phyloP scores from a whole-genome alignment of 2,329 filamentous ascomycete species.

The Diplodia mutila region DNA sequence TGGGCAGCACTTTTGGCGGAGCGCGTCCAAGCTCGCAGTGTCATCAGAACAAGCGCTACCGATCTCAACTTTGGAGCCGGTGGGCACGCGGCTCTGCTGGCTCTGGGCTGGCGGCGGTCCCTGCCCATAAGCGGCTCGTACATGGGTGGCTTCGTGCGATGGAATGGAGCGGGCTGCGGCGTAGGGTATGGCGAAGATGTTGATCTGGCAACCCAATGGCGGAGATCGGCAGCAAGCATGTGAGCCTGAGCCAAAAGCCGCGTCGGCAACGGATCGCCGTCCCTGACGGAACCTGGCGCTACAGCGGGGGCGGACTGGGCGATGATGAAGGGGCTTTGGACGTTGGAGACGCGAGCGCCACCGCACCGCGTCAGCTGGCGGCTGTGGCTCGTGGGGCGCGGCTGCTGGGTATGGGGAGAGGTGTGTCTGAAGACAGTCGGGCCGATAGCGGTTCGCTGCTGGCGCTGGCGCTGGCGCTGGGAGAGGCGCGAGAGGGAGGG shows the following conservation, averaged over 20 bases:
- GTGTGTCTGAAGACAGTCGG: constrained; percentile 11
- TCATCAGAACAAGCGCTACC: constrained; percentile 9
- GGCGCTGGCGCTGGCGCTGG: background rate
- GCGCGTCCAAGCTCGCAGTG: constrained; percentile 8
- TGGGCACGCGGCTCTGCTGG: constrained; percentile 9
- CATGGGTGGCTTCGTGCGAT: background rate
- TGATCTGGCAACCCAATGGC: constrained; percentile 17
- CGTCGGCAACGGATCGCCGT: constrained; percentile 16
- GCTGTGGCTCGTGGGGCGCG: constrained; percentile 16
- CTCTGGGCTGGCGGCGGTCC: background rate
- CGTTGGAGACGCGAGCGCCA: constrained; percentile 9
- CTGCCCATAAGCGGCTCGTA: background rate
- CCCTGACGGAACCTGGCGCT: background rate
- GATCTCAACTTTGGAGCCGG: background rate
- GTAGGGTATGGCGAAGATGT: constrained; percentile 4
- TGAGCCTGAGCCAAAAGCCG: constrained; percentile 9
- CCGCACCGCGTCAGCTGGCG: constrained; percentile 13
- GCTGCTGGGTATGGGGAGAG: constrained; percentile 4
- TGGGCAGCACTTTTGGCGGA: constrained; percentile 6
- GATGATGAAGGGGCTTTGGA: constrained; percentile 5
- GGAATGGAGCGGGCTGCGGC: background rate
- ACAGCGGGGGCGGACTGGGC: background rate
- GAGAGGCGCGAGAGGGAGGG: constrained; percentile 8
- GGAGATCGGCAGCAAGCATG: constrained; percentile 24
- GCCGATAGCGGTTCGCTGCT: constrained; percentile 18